Evolutionary conservation across 2,329 filamentous ascomycete species (phyloP), one percentile per base, ranked within the genome.

Genomic region (Calycina marina): DNA sequence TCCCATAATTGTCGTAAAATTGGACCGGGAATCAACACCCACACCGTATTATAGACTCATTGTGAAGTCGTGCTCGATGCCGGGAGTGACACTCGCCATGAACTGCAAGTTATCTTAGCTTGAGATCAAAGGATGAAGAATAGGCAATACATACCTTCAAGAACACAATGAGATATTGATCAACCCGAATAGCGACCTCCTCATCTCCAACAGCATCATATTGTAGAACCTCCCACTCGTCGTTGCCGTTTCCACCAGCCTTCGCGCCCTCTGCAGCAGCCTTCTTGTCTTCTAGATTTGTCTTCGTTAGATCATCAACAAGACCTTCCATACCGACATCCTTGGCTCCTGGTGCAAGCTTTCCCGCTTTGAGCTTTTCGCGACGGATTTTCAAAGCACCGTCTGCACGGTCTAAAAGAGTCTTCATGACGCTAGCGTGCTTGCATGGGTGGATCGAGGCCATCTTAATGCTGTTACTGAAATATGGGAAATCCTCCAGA

Each of bases 341-440:
- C 25, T 55, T 54, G 28, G 56, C 44, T 46, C 54, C 36, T 45
- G 53, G 49, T 25, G 55, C 39, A 53, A 61, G 51, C 64, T 74
- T 56, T 53, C 71, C 57, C 11, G 69, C 62, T 50, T 71, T 75
- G 37, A 90, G 65, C 64, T 86, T 93, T 48, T 88, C 80, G 27
- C 84, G 69, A 14, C 88, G 76, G 33, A 93, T 70, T 56, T 93
- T 93, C 33, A 96, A 67, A 0, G 88, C 88, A 14, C 84, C 84
- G 53, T 98, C 88, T 28, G 90, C 90, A 20, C 90, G 83, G 57
- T 96, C 90, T 24, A 98, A 77, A 4, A 98, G 72, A 14, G 83
- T 83, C 61, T 96, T 98, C 90, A 98, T 98, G 46, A 98, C 90
- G 16, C 80, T 80, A 6, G 90, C 90, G 54, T 98, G 90, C 55